Base-by-base conservation (phyloP, 495 filamentous ascomycete genomes). In the Podospora comata region DNA sequence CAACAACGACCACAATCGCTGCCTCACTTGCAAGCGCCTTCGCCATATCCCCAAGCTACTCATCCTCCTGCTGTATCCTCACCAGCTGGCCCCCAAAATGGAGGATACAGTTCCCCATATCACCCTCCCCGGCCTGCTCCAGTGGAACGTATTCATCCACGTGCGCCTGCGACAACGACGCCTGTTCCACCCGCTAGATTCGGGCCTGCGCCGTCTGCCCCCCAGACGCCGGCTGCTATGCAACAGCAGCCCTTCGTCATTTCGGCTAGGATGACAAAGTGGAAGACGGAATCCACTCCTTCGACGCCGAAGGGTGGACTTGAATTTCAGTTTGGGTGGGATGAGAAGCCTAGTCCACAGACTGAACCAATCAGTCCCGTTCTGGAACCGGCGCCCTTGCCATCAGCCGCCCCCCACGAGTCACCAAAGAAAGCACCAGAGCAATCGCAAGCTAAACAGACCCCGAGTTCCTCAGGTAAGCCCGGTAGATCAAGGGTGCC, bases 301-400 rank as follows among this genome's bases (percentile, higher is more conserved):
- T 81, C 84, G 19, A 86, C 83, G 20, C 84, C 84, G 0, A 72
- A 65, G 34, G 62, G 63, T 15, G 72, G 69, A 5, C n/a, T 71
- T 13, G 69, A 68, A 19, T 58, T 63, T 6, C 77, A 76, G 0
- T 44, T 72, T 53, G 72, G 70, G 16, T 71, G 74, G 44, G 72
- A 77, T 66, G 73, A 78, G 28, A 55, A 77, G 44, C 70, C 75
- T 44, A 81, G 79, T 60, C 84, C 84, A 0, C 75, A 73, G 19
- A 75, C 72, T 60, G 85, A 86, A 62, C 80, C 81, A 0, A 72
- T 84, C 3, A 86, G 84, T 56, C 84, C 84, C 4, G 65, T 73
- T 4, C 53, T 74, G 62, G 66, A 48, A 32, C 65, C 67, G 5
- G 55, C 66, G 6, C 54, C 60, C 3, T 60, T 59, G n/a, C 62